These are phyloP conservation scores for Ottelia alismoides DNA, from an alignment of 106 monocot genomes.

Conservation along the genomic window DNA sequence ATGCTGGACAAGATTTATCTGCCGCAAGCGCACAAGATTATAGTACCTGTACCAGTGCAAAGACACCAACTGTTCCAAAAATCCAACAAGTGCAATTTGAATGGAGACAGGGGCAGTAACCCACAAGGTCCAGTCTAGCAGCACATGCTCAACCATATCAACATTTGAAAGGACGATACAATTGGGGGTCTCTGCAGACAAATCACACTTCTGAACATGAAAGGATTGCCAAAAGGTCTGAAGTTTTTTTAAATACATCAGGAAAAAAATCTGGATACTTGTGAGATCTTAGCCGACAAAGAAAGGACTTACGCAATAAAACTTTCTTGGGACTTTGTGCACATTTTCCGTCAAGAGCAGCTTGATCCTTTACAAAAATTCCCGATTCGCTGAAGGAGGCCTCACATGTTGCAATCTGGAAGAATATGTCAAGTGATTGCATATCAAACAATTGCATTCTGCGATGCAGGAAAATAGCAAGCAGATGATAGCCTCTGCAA, in stretches of 20 bases:
- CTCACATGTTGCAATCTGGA: slow-evolving; percentile 93
- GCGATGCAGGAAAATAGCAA: slow-evolving; percentile 89
- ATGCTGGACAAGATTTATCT: slow-evolving; percentile 95
- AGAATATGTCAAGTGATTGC: slow-evolving; percentile 96
- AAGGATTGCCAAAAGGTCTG: slow-evolving; percentile 72
- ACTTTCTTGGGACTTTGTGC: slow-evolving; percentile 45
- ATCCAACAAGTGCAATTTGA: slow-evolving; percentile 88
- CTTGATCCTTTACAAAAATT: slow-evolving; percentile 28
- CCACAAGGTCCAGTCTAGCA: slow-evolving; percentile 98
- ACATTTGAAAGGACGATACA: slow-evolving; percentile 89
- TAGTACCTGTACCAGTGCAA: slow-evolving; percentile 97
- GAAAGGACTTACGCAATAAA: slow-evolving; percentile 48
- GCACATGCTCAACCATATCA: slow-evolving; percentile 99
- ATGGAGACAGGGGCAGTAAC: slow-evolving; percentile 89
- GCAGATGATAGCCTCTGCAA: slow-evolving; percentile 90
- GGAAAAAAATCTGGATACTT: slow-evolving; percentile 78
- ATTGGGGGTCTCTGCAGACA: slow-evolving; percentile 41
- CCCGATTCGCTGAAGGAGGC: slow-evolving; percentile 72
- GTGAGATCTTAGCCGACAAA: slow-evolving; percentile 67
- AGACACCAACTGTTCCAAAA: slow-evolving; percentile 92
- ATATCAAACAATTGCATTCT: slow-evolving; percentile 92
- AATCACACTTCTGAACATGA: slow-evolving; percentile 60
- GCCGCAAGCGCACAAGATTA: slow-evolving; percentile 78
- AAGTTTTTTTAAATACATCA: slow-evolving; percentile 61
- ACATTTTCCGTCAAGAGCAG: slow-evolving; percentile 21